Evolutionary conservation across 2,329 filamentous ascomycete species (phyloP).

Genomic region (Orbilia quercus): DNA sequence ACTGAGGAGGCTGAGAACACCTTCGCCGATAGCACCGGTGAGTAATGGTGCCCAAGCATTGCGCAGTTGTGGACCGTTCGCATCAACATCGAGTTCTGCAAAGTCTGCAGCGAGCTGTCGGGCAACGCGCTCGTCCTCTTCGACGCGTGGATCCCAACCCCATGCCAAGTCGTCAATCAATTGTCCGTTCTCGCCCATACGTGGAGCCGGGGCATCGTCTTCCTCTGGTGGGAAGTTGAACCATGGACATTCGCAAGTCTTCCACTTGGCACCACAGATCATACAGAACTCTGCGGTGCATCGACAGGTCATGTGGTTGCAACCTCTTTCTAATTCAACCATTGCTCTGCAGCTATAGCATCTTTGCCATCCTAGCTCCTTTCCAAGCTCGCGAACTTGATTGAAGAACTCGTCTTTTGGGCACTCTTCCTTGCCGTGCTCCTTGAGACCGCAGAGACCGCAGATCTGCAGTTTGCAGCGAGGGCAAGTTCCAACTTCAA

Average conservation of each 20-base stretch:
- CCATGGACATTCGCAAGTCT: conserved; percentile 53
- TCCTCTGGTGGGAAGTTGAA: conserved; percentile 55
- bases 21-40: conserved; percentile 46
- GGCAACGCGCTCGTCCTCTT: conserved; percentile 46
- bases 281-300: conserved; percentile 54
- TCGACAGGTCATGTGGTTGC: conserved; percentile 60
- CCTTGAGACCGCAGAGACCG: conserved; percentile 76
- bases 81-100: conserved; percentile 45
- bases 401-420: conserved; percentile 76
- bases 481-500: conserved; percentile 71
- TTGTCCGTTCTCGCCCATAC: conserved; percentile 22
- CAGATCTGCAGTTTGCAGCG: conserved; percentile 81
- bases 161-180: conserved; percentile 49
- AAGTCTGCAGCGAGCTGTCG: conserved; percentile 50
- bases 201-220: conserved; percentile 47
- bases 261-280: conserved; percentile 53
- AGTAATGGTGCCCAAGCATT: conserved; percentile 47
- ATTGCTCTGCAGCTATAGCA: conserved; percentile 59
- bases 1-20: conserved; percentile 40
- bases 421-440: conserved; percentile 76
- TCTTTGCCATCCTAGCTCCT: conserved; percentile 59
- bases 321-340: conserved; percentile 59
- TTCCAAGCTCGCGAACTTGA: conserved; percentile 63
- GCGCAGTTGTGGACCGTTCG: conserved; percentile 25
- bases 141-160: conserved; percentile 37